Percentiles rank a stretch among this genome's conserved stretches.
These are phyloP conservation scores for Daldinia bambusicola DNA, from an alignment of 495 filamentous ascomycete species.

Conservation along the genomic window DNA sequence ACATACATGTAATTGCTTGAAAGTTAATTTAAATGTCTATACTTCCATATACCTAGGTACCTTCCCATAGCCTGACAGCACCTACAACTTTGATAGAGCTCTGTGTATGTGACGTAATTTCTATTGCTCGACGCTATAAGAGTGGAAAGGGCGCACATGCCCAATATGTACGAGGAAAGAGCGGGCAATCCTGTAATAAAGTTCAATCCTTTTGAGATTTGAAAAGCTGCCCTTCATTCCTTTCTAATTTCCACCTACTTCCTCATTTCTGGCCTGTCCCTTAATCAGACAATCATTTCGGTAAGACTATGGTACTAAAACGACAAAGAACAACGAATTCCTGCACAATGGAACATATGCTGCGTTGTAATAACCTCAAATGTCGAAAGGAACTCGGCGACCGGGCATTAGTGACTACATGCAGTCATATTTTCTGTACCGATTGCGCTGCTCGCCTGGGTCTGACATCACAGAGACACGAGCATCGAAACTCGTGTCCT, in stretches of 20 bases:
- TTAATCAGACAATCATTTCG: not conserved
- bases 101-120: not conserved
- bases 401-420: constrained; percentile 88
- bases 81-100: too few relatives aligned
- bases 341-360: constrained; percentile 70
- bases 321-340: not conserved
- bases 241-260: not conserved
- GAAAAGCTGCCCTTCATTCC: not conserved
- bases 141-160: not conserved
- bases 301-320: constrained; percentile 1
- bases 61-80: too few relatives aligned
- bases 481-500: constrained; percentile 72
- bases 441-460: constrained; percentile 76
- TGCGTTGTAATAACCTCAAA: constrained; percentile 85
- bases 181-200: not conserved
- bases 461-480: constrained; percentile 66
- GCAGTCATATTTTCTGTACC: constrained; percentile 90
- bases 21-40: too few relatives aligned
- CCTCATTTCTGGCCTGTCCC: not conserved
- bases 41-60: too few relatives aligned
- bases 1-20: too few relatives aligned
- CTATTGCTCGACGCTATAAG: not conserved
- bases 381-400: constrained; percentile 79
- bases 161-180: not conserved
- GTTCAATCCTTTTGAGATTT: not conserved